phyloP scores from a whole-genome alignment of 164 flowering plant genomes.

The Piper longum region DNA sequence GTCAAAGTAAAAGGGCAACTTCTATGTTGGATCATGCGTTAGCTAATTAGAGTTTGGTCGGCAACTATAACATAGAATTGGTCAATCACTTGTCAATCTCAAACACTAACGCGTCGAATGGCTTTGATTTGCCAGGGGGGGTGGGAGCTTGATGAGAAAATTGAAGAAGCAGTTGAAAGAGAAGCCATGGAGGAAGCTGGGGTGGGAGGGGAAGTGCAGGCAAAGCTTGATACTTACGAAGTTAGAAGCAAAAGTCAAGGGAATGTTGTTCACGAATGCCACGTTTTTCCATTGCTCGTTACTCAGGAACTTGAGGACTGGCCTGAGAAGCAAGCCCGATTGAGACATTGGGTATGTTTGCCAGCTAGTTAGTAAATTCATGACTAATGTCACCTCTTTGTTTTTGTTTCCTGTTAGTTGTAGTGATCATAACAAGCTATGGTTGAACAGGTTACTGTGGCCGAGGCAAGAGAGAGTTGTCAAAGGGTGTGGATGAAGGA shows the following conservation, averaged over 20 bases:
- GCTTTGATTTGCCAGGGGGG: constrained; percentile 49
- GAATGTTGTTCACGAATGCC: constrained; percentile 39
- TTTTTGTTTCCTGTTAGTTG: too few relatives aligned
- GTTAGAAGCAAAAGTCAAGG: constrained; percentile 57
- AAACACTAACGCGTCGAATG: not conserved
- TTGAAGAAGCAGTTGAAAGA: constrained; percentile 42
- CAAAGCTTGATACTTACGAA: constrained; percentile 48
- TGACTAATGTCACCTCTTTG: too few relatives aligned
- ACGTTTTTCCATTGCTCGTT: constrained; percentile 66
- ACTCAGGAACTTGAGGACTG: constrained; percentile 54
- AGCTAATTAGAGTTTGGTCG: too few relatives aligned
- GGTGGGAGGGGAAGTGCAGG: constrained; percentile 46
- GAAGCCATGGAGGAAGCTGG: constrained; percentile 84
- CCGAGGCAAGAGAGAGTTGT: constrained; percentile 31
- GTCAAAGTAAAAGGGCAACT: too few relatives aligned
- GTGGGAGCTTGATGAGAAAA: constrained; percentile 71
- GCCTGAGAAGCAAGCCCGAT: constrained; percentile 53
- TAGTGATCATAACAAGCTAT: not conserved
- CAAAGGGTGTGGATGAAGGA: constrained; percentile 33
- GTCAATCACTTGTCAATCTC: not conserved
- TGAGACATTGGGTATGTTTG: constrained; percentile 53
- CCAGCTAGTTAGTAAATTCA: too few relatives aligned
- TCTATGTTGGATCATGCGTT: too few relatives aligned
- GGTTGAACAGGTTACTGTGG: constrained; percentile 28
- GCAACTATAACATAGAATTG: too few relatives aligned